Percentiles rank a stretch among this genome's conserved stretches.
These are phyloP conservation scores for Debaryomyces maramus DNA, from an alignment of 805 yeast species.

Conservation along the genomic window DNA sequence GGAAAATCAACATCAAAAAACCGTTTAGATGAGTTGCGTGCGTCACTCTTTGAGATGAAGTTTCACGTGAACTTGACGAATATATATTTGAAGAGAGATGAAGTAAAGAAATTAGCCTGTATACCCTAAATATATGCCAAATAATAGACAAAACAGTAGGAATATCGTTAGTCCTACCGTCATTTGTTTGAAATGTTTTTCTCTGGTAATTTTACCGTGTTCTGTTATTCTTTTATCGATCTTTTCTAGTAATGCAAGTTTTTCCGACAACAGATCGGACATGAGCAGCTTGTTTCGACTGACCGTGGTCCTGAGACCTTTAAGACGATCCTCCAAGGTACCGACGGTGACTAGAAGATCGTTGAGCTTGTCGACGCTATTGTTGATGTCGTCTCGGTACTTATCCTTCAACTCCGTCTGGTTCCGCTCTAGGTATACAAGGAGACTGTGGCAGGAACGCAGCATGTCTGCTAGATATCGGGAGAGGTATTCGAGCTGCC, in stretches of 20 bases:
- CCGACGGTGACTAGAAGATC: constrained; percentile 26
- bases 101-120: too few relatives aligned
- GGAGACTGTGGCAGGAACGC: constrained; percentile 17
- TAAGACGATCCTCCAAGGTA: constrained; percentile 27
- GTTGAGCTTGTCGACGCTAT: constrained; percentile 26
- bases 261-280: constrained; percentile 24
- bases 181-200: constrained; percentile 31
- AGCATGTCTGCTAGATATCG: constrained; percentile 16
- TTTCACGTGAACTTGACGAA: neutral
- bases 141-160: neutral
- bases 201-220: constrained; percentile 24
- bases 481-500: neutral
- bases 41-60: neutral
- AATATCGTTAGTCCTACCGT: constrained; percentile 13
- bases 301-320: constrained; percentile 22
- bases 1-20: too few relatives aligned
- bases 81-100: too few relatives aligned
- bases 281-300: constrained; percentile 25
- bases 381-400: constrained; percentile 27
- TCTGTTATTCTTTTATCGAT: constrained; percentile 28
- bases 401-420: constrained; percentile 17
- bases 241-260: constrained; percentile 32
- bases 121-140: neutral
- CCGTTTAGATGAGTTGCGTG: neutral
- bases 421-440: constrained; percentile 17